phyloP scores from a whole-genome alignment of 1,284 basidiomycete genomes.

The Pascua sp. region DNA sequence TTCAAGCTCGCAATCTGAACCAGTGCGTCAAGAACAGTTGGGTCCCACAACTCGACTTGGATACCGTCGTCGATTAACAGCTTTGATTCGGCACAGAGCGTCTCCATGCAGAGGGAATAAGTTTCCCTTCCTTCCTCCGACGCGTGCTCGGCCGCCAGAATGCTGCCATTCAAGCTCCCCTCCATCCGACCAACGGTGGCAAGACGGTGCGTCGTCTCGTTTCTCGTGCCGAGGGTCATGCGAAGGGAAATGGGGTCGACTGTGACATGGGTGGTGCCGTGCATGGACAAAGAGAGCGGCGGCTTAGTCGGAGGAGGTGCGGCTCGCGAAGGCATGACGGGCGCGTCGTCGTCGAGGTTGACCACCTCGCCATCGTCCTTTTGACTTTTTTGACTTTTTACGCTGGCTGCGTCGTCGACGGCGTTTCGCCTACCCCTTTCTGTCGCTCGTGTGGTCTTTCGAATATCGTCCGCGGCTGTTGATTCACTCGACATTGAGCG shows the following conservation, averaged over 20 bases:
- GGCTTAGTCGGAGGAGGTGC: background rate
- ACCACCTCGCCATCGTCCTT: no score
- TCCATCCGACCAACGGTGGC: conserved; percentile 30
- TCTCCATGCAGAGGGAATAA: conserved; percentile 33
- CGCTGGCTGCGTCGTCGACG: no score
- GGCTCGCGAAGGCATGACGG: background rate
- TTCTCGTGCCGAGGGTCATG: conserved; percentile 24
- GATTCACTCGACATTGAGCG: no score
- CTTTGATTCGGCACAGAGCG: conserved; percentile 57
- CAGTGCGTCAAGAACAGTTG: conserved; percentile 59
- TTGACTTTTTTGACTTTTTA: no score
- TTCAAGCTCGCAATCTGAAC: conserved; percentile 47
- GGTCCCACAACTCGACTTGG: conserved; percentile 69
- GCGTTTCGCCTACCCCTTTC: no score
- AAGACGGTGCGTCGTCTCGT: conserved; percentile 28
- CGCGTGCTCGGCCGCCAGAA: conserved; percentile 19
- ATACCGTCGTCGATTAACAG: conserved; percentile 59
- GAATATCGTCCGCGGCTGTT: no score
- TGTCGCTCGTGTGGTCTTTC: no score
- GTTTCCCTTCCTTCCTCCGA: conserved; percentile 20
- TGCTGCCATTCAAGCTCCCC: conserved; percentile 22
- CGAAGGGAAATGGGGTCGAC: conserved; percentile 36
- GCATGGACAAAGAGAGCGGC: background rate
- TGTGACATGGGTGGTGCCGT: conserved; percentile 18
- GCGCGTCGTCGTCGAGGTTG: no score